Evolutionary conservation across 2,329 filamentous ascomycete genomes (phyloP).

Genomic region (Didymella keratinophila): DNA sequence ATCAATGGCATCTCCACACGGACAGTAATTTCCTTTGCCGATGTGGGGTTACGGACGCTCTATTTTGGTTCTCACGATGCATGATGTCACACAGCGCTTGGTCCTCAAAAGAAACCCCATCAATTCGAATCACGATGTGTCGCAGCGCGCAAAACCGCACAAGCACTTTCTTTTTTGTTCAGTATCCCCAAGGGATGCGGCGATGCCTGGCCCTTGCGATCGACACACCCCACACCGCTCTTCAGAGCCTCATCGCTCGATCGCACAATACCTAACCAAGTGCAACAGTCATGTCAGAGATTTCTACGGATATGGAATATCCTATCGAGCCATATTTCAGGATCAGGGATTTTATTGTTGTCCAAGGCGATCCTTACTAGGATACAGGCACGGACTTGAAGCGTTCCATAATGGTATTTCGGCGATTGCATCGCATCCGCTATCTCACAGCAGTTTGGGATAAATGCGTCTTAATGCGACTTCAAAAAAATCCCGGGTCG

Average conservation of each 20-base stretch:
- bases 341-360: neutral
- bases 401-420: neutral
- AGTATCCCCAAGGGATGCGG: neutral
- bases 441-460: neutral
- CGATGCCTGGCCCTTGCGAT: slow-evolving; percentile 5
- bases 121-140: slow-evolving; percentile 2
- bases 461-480: neutral
- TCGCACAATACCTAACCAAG: slow-evolving; percentile 3
- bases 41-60: slow-evolving; percentile 11
- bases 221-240: slow-evolving; percentile 23
- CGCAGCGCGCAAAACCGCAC: neutral
- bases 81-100: slow-evolving; percentile 33
- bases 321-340: neutral
- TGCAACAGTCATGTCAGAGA: neutral
- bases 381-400: neutral
- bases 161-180: neutral
- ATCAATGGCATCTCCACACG: slow-evolving; percentile 31
- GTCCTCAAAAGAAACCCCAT: slow-evolving; percentile 9
- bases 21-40: slow-evolving; percentile 25
- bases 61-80: slow-evolving; percentile 29
- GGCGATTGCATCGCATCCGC: neutral
- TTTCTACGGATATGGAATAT: slow-evolving; percentile 2
- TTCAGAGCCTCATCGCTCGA: slow-evolving; percentile 5
- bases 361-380: neutral
- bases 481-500: neutral